Conservation (phyloP, 2,329 filamentous ascomycete species). For the Chaetoscypha palmicola region DNA sequence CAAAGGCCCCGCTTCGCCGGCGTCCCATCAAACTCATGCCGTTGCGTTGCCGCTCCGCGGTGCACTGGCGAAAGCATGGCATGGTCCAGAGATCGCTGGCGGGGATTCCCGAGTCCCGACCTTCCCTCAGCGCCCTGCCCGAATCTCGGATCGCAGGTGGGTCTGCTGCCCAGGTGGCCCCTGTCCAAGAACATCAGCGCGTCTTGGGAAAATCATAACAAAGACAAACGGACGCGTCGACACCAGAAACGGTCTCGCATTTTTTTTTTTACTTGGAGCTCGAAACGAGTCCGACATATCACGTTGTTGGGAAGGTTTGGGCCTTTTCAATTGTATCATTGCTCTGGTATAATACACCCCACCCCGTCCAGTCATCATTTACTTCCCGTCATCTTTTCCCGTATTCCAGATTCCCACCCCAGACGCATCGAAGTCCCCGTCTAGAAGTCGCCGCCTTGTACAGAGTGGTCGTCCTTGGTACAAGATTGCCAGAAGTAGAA, state of each 20-base stretch:
- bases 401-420: conserved; percentile 1
- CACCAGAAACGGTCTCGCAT: neutral
- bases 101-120: too few species aligned
- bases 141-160: neutral
- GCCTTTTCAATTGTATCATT: conserved; percentile 6
- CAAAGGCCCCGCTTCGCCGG: too few species aligned
- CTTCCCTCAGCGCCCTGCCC: too few species aligned
- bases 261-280: too few species aligned
- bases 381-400: neutral
- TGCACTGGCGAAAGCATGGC: too few species aligned
- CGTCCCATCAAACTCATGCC: too few species aligned
- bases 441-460: conserved; percentile 5
- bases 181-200: neutral
- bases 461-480: neutral
- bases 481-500: conserved; percentile 3
- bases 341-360: conserved; percentile 13
- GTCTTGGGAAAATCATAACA: neutral
- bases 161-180: neutral
- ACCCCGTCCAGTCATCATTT: conserved; percentile 3
- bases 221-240: neutral
- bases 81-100: neutral
- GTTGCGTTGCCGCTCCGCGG: too few species aligned
- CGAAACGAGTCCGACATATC: too few species aligned
- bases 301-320: too few species aligned
- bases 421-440: neutral